These are phyloP conservation scores for Mycoemilia scoparia DNA, from an alignment of 192 early-diverging fungal genomes.

Conservation along the genomic window DNA sequence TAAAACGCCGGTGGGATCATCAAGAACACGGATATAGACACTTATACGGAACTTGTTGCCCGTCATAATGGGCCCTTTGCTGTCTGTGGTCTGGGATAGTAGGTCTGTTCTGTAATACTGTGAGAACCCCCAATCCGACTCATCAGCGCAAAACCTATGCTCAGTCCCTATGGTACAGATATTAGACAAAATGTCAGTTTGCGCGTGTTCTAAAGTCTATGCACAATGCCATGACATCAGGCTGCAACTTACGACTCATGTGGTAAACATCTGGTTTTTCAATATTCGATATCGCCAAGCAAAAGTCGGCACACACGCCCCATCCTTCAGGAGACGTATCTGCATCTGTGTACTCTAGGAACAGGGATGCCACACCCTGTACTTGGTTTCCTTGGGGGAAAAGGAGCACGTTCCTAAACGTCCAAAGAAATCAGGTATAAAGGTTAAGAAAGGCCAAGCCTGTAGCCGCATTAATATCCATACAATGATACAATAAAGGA, in stretches of 20 bases:
- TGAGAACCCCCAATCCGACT: conserved; percentile 93
- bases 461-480: no score
- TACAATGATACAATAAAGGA: no score
- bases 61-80: conserved; percentile 41
- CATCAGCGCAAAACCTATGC: conserved; percentile 67
- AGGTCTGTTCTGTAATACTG: conserved; percentile 41
- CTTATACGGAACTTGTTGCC: conserved; percentile 44
- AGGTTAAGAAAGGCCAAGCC: no score
- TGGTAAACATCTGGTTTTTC: conserved; percentile 43
- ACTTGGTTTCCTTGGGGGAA: conserved; percentile 78
- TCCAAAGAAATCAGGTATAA: no score
- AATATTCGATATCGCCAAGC: conserved; percentile 53
- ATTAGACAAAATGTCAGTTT: neutral
- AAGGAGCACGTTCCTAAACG: conserved; percentile 73
- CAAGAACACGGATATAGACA: conserved; percentile 53
- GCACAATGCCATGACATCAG: neutral
- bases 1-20: conserved; percentile 77
- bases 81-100: conserved; percentile 13
- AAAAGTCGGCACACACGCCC: conserved; percentile 75
- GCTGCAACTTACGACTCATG: conserved; percentile 20
- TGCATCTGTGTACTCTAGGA: conserved; percentile 69
- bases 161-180: conserved; percentile 28
- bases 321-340: conserved; percentile 34
- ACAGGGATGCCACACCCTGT: conserved; percentile 54
- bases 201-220: neutral